Evolutionary conservation across 768 basidiomycete genomes (phyloP).

Genomic region (Mycena capillaripes): DNA sequence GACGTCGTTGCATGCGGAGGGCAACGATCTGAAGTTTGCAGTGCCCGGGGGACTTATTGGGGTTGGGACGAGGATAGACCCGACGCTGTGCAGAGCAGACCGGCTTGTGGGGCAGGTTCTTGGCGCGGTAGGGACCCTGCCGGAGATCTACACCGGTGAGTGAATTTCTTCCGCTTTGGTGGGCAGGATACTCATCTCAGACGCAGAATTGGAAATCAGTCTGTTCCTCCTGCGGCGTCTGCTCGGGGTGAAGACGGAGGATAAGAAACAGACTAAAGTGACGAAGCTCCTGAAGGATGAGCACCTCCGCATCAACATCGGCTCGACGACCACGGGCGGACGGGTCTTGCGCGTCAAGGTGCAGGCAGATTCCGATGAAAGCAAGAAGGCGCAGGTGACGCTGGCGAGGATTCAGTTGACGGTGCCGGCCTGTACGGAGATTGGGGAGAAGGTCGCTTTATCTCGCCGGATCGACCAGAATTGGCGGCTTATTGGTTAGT

Average conservation of each 20-base stretch:
- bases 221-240: constrained; percentile 95
- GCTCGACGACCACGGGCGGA: constrained; percentile 96
- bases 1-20: constrained; percentile 94
- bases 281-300: constrained; percentile 93
- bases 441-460: constrained; percentile 97
- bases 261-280: constrained; percentile 98
- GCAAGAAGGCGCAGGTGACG: background rate
- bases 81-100: constrained; percentile 96
- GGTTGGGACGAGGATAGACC: constrained; percentile 97
- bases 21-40: constrained; percentile 92
- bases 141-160: constrained; percentile 90
- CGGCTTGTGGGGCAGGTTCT: constrained; percentile 96
- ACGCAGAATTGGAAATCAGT: constrained; percentile 87
- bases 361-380: constrained; percentile 53
- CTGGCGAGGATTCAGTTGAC: constrained; percentile 95
- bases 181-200: background rate
- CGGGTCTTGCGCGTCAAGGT: constrained; percentile 95
- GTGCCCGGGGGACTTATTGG: constrained; percentile 97
- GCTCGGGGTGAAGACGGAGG: constrained; percentile 97
- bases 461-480: constrained; percentile 97
- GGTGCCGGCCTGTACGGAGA: constrained; percentile 94
- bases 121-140: constrained; percentile 93
- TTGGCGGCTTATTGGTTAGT: constrained; percentile 95
- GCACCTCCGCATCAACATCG: constrained; percentile 96
- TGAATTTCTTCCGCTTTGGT: background rate